These are phyloP conservation scores for Mycena vulgaris DNA, from an alignment of 768 basidiomycete species.

Conservation along the genomic window DNA sequence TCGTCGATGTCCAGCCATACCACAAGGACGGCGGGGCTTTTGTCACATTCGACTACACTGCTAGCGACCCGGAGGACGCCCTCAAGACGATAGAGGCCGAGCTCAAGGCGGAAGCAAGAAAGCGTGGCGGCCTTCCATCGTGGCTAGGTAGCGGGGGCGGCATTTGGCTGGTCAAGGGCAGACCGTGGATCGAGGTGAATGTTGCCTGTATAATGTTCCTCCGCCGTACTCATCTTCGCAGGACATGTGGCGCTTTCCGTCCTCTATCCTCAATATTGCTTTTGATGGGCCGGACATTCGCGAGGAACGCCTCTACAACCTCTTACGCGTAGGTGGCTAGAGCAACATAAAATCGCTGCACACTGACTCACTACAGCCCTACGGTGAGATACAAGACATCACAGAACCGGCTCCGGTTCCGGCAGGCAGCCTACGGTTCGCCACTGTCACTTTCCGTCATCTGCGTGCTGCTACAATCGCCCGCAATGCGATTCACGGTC, in stretches of 20 bases:
- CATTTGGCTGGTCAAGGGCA: conserved; percentile 83
- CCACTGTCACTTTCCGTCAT: conserved; percentile 73
- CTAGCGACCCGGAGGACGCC: conserved; percentile 53
- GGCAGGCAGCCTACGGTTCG: conserved; percentile 76
- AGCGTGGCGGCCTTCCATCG: conserved; percentile 72
- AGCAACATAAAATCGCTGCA: neutral
- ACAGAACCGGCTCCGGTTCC: conserved; percentile 71
- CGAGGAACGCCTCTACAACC: conserved; percentile 83
- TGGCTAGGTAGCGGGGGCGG: conserved; percentile 71
- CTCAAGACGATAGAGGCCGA: conserved; percentile 65
- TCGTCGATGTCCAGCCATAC: conserved; percentile 76
- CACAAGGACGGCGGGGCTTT: conserved; percentile 91
- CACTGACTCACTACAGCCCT: conserved; percentile 67
- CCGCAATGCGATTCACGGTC: conserved; percentile 85
- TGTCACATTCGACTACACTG: conserved; percentile 76
- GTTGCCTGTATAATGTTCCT: neutral
- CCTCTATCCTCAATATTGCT: conserved; percentile 77
- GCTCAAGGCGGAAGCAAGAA: conserved; percentile 59
- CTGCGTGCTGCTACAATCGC: conserved; percentile 84
- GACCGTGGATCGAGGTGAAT: conserved; percentile 85
- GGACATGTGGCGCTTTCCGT: conserved; percentile 91
- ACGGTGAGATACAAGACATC: conserved; percentile 84
- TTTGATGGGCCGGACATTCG: conserved; percentile 93
- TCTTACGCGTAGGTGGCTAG: conserved; percentile 75
- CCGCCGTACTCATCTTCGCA: conserved; percentile 46